phyloP scores from a whole-genome alignment of 441 rosid genomes.

The Populus hybrid region DNA sequence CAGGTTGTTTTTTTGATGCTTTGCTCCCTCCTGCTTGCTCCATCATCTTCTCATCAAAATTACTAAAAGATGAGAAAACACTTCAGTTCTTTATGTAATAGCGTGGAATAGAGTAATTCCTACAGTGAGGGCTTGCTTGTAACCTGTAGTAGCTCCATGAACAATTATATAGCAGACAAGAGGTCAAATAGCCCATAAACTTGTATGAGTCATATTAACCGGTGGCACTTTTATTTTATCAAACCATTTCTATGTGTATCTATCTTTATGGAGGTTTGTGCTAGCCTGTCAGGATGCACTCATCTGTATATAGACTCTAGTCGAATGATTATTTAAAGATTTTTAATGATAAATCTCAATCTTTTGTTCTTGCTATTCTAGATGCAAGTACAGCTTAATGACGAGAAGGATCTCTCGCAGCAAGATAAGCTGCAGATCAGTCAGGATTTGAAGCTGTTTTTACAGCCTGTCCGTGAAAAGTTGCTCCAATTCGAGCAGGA shows the following conservation, averaged over 20 bases:
- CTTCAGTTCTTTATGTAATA: neutral
- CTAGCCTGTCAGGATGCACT: neutral
- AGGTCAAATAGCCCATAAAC: neutral
- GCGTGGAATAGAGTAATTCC: neutral
- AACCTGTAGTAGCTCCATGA: neutral
- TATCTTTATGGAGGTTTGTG: neutral
- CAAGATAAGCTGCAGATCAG: slow-evolving; percentile 49
- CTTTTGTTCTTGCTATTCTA: slow-evolving; percentile 16
- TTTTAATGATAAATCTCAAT: neutral
- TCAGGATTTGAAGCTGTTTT: slow-evolving; percentile 62
- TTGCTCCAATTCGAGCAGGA: slow-evolving; percentile 78
- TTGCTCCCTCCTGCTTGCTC: neutral
- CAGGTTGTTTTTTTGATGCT: neutral
- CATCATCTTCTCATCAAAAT: neutral
- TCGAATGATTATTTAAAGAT: neutral
- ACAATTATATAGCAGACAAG: neutral
- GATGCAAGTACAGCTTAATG: slow-evolving; percentile 62
- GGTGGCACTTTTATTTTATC: neutral
- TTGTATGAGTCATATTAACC: neutral
- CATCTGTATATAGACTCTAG: neutral
- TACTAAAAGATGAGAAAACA: neutral
- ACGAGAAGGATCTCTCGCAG: slow-evolving; percentile 59
- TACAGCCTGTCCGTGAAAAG: slow-evolving; percentile 77
- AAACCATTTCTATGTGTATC: neutral
- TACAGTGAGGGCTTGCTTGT: neutral